Conservation (phyloP, 768 basidiomycete species). For the Pisolithus orientalis region DNA sequence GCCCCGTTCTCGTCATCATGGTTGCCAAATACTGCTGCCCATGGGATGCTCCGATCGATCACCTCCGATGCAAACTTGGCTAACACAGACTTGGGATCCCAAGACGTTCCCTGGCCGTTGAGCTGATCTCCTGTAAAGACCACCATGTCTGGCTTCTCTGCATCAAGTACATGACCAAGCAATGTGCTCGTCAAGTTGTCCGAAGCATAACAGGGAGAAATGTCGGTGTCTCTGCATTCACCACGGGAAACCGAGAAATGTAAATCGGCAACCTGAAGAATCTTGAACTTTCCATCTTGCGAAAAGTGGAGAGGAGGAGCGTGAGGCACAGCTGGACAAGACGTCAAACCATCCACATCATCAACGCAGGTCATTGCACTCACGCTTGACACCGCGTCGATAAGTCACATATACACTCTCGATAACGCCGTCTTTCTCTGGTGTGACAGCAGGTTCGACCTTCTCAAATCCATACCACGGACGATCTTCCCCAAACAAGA, state of each 20-base stretch:
- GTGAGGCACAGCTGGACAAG: constrained; percentile 50
- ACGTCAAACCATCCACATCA: constrained; percentile 2
- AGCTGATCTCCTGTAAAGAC: constrained; percentile 93
- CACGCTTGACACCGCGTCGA: constrained; percentile 71
- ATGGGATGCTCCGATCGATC: constrained; percentile 71
- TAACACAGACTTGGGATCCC: constrained; percentile 83
- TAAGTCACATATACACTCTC: constrained; percentile 61
- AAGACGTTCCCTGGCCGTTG: constrained; percentile 85
- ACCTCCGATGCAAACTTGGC: constrained; percentile 83
- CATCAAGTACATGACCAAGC: constrained; percentile 62
- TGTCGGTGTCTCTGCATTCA: constrained; percentile 63
- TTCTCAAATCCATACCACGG: constrained; percentile 87
- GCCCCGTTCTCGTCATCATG: constrained; percentile 79
- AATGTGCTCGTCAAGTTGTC: constrained; percentile 79
- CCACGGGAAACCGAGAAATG: constrained; percentile 86
- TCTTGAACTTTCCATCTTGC: constrained; percentile 76
- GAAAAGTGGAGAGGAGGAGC: constrained; percentile 82
- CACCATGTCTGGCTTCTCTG: constrained; percentile 84
- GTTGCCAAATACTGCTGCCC: constrained; percentile 93
- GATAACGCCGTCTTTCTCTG: constrained; percentile 30
- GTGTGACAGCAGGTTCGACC: constrained; percentile 53
- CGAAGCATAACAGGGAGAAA: constrained; percentile 48
- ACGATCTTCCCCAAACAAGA: constrained; percentile 77
- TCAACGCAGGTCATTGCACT: constrained; percentile 16
- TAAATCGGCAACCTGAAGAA: constrained; percentile 88